phyloP scores from a whole-genome alignment of 352 stramenopile species.

The Plasmopara viticola region DNA sequence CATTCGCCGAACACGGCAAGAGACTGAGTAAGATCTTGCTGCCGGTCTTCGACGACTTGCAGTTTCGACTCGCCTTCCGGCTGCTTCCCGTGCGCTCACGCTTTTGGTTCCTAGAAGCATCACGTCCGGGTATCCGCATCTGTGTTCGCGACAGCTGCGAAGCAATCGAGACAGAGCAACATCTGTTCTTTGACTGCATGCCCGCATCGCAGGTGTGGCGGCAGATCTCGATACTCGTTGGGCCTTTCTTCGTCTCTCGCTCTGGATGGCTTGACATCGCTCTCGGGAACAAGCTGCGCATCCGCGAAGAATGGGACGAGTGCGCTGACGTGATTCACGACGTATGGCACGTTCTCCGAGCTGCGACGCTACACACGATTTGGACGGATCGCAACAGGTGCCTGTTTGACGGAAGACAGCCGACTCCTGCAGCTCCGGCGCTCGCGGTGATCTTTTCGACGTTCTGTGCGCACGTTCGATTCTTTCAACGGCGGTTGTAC shows the following conservation, averaged over 20 bases:
- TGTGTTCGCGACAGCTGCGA: not conserved
- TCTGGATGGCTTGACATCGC: not conserved
- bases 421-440: not conserved
- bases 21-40: conserved; percentile 6
- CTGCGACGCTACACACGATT: not conserved
- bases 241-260: not conserved
- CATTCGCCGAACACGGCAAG: conserved; percentile 2
- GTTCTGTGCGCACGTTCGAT: not conserved
- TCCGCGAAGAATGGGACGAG: not conserved
- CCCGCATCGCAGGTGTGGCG: not conserved
- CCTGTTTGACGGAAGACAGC: not conserved
- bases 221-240: not conserved
- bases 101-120: conserved; percentile 2
- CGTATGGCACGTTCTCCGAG: not conserved
- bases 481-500: not conserved
- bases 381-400: not conserved
- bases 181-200: conserved; percentile 8
- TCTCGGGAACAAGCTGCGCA: not conserved
- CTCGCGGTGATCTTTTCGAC: not conserved
- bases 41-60: conserved; percentile 9
- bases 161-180: conserved; percentile 1
- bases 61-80: conserved; percentile 3
- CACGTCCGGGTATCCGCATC: not conserved
- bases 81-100: conserved; percentile 5
- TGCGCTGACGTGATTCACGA: not conserved